Base-by-base conservation (phyloP, 345 rosid genomes). In the Lagerstroemia speciosa region DNA sequence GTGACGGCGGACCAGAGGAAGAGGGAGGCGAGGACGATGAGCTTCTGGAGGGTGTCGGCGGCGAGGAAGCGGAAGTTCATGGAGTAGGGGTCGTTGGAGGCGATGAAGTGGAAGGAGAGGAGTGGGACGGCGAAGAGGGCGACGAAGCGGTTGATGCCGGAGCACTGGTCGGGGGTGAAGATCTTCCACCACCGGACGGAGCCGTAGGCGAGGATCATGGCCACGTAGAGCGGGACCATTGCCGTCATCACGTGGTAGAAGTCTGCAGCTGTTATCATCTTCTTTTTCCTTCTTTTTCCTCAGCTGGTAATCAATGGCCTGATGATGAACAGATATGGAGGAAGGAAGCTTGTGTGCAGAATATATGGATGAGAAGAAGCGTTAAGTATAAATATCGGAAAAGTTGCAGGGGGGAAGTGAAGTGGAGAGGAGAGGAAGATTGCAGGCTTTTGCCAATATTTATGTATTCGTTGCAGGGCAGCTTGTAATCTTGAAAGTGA, bases 121-220 rank as follows among this genome's bases (percentile, higher is more conserved):
- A 94, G 93, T 17, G 99, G 99, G 19, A 94, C 99, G 29, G 99
- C 99, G 77, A 94, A 94, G 26, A 94, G 88, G 41, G 99, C 99
- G 27, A 94, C 99, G 71, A 94, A 92, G 10, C 99, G 97, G 78
- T 94, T 94, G 81, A 94, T 94, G 61, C 98, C 99, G 33, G 98
- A 92, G 77, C 99, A 94, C 74, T 94, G 99, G 34, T 88, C 97
- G 1, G 97, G 99, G 20, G 93, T 82, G 83, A 94, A 94, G 67
- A 94, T 91, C 71, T 92, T 92, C 99, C 99, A 94, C 99, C 99
- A 94, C 73, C 88, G 90, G 52, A 94, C 99, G 0, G 99, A 94
- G 26, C 99, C 98, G 68, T 94, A 94, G 4, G 98, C 99, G 43
- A 94, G 74, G 69, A 86, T 78, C 98, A 94, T 91, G 72, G 99